Conservation (phyloP, 2,329 filamentous ascomycete genomes). For the Periconia macrospinosa region DNA sequence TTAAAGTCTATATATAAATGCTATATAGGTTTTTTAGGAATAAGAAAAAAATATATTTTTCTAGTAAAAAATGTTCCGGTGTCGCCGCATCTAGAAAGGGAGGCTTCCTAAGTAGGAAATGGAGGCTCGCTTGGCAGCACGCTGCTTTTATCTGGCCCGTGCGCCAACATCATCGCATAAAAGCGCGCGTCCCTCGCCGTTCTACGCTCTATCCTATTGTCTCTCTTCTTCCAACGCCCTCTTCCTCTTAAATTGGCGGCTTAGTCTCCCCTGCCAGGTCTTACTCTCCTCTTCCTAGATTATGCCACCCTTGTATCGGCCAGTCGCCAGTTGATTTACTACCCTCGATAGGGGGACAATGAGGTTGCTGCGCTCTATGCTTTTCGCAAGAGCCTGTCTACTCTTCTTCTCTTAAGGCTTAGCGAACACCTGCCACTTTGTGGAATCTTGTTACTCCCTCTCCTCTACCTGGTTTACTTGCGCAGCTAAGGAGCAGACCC, state of each 20-base stretch:
- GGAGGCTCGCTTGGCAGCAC: conserved; percentile 17
- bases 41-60: no score
- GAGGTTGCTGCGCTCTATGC: conserved; percentile 1
- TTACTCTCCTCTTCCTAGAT: conserved; percentile 16
- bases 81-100: conserved; percentile 21
- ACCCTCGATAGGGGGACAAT: conserved; percentile 2
- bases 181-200: conserved; percentile 16
- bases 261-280: conserved; percentile 1
- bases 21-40: no score
- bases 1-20: no score
- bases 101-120: conserved; percentile 19
- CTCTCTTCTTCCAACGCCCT: conserved; percentile 13
- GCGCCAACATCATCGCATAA: conserved; percentile 19
- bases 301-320: conserved; percentile 14
- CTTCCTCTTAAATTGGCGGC: conserved; percentile 12
- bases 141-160: conserved; percentile 25
- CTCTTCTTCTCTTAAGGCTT: conserved; percentile 4
- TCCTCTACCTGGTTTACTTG: conserved; percentile 3
- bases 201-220: conserved; percentile 12
- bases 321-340: conserved; percentile 1
- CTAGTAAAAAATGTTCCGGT: no score
- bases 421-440: neutral
- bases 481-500: conserved; percentile 4
- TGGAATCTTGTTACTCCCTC: conserved; percentile 4
- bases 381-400: neutral